Conservation (phyloP, 345 rosid genomes). For the Rubroshorea leprosula region DNA sequence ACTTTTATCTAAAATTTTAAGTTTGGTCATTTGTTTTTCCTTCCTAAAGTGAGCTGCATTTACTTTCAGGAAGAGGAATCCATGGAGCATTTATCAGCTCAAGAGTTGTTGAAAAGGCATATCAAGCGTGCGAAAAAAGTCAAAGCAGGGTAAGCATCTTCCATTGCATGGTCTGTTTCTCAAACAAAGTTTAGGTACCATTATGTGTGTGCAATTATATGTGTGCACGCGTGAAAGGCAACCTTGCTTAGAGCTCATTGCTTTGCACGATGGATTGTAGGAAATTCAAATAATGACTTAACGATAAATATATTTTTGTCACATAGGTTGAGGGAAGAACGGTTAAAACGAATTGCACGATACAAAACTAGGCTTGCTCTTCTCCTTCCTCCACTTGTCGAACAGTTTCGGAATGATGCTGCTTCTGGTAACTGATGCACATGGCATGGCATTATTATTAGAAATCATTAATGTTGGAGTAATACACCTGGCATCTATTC, state of each 20-base stretch:
- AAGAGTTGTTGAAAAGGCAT: slow-evolving; percentile 69
- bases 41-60: slow-evolving; percentile 12
- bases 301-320: neutral
- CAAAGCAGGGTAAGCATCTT: slow-evolving; percentile 51
- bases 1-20: neutral
- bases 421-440: slow-evolving; percentile 32
- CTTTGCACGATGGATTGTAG: too few species aligned
- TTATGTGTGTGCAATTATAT: neutral
- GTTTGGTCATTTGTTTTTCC: neutral
- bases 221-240: too few species aligned
- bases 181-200: neutral
- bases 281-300: too few species aligned
- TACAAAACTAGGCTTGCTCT: slow-evolving; percentile 75
- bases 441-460: too few species aligned
- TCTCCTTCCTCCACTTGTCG: slow-evolving; percentile 66
- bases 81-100: slow-evolving; percentile 44
- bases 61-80: slow-evolving; percentile 50
- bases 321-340: slow-evolving; percentile 61
- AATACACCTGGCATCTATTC: too few species aligned
- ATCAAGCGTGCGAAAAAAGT: slow-evolving; percentile 65
- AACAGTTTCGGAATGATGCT: slow-evolving; percentile 43
- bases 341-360: slow-evolving; percentile 67
- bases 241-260: too few species aligned
- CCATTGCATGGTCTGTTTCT: neutral
- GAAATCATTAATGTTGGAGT: too few species aligned